Conservation (phyloP, 495 filamentous ascomycete species). For the Xylaria acuta region DNA sequence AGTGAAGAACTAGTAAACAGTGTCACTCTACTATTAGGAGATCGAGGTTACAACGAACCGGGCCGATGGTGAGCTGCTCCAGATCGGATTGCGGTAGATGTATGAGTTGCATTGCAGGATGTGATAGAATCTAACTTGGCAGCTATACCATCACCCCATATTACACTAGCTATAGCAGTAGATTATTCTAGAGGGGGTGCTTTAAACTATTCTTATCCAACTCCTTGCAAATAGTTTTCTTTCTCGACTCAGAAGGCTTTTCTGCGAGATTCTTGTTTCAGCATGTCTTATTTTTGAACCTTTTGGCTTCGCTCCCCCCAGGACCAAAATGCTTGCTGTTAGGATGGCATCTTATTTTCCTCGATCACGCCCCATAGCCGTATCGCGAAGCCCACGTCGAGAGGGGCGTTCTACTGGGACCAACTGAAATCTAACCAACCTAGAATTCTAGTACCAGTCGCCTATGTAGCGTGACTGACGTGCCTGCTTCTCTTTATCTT, state of each 20-base stretch:
- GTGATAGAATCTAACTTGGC: neutral
- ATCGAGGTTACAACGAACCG: neutral
- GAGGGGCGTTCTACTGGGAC: neutral
- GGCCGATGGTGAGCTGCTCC: neutral
- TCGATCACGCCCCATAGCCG: neutral
- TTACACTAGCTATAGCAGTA: neutral
- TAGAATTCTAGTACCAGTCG: neutral
- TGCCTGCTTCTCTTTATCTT: neutral
- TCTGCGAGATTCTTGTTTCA: neutral
- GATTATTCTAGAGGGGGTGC: neutral
- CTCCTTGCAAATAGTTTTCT: neutral
- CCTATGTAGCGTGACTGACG: neutral
- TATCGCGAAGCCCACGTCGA: neutral
- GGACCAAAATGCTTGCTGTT: neutral
- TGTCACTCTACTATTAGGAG: neutral
- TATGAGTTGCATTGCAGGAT: conserved; percentile 2
- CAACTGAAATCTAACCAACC: neutral
- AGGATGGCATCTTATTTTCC: neutral
- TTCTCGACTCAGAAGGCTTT: neutral
- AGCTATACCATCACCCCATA: neutral
- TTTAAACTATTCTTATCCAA: conserved; percentile 5
- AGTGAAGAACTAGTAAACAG: neutral
- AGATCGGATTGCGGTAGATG: neutral
- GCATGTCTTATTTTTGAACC: neutral
- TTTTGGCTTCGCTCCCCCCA: neutral